Percentiles rank a stretch among this genome's conserved stretches.
Evolutionary conservation across 2,329 filamentous ascomycete genomes (phyloP).

Genomic region (Colletotrichum orchidophilum): DNA sequence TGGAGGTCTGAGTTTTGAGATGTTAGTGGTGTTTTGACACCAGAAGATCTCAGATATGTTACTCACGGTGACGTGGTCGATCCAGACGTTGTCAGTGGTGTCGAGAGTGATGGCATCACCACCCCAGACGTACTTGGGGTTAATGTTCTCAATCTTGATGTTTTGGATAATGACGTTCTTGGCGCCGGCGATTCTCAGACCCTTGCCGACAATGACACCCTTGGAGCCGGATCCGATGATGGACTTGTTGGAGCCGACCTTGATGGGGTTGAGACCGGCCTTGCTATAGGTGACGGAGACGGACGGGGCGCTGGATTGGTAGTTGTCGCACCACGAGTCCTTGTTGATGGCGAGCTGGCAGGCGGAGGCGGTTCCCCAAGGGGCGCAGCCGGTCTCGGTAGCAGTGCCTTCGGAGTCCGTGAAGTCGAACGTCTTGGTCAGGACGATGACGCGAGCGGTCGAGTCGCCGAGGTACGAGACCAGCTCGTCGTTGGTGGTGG

Average conservation of each 20-base stretch:
- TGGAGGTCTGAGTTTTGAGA: constrained; percentile 49
- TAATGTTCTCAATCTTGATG: constrained; percentile 43
- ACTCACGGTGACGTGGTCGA: constrained; percentile 58
- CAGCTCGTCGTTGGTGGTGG: constrained; percentile 63
- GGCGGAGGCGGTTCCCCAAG: constrained; percentile 57
- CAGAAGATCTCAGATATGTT: background rate
- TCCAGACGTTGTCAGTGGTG: constrained; percentile 56
- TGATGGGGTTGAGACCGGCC: constrained; percentile 60
- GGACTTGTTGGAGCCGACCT: constrained; percentile 66
- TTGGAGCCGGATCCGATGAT: constrained; percentile 61
- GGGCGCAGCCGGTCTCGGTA: constrained; percentile 64
- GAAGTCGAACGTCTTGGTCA: constrained; percentile 67
- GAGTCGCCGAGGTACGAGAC: constrained; percentile 66
- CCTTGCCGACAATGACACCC: constrained; percentile 68
- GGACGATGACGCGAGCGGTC: constrained; percentile 64
- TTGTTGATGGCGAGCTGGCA: constrained; percentile 71
- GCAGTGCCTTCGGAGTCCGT: constrained; percentile 62
- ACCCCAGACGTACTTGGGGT: constrained; percentile 68
- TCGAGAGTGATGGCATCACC: constrained; percentile 66
- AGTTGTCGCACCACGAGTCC: constrained; percentile 63
- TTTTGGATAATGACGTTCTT: constrained; percentile 67
- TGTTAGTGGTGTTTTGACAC: background rate
- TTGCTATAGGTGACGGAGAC: constrained; percentile 59
- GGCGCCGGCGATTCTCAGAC: constrained; percentile 57
- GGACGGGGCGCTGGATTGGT: constrained; percentile 60